Base-by-base conservation (phyloP, 768 basidiomycete species). In the Amanita muscaria region DNA sequence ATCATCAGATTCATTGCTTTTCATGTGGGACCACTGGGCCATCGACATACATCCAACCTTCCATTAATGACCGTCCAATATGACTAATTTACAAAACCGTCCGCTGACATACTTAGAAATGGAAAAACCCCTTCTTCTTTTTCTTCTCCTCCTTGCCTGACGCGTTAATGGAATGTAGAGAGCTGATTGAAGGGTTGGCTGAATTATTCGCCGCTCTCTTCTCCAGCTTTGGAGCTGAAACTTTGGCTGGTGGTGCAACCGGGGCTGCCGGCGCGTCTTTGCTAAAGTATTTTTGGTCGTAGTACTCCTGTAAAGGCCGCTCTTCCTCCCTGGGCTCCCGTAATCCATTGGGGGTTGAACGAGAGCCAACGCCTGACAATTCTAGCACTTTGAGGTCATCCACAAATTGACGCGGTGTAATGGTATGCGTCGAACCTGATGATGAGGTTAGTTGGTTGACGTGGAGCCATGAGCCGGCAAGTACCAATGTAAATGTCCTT, bases 401-500 rank as follows among this genome's bases (percentile, higher is more conserved):
- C 38, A 93, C 66, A 58, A 96, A 94, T 21, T 78, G 68, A 27
- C 81, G 79, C 2, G 96, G 93, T 1, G 88, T 91, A 43, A 82
- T 54, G 7, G 80, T 68, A 59, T 98, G 91, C 4, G 91, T 93
- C 3, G 96, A 94, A 21, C 96, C 94, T 94, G 23, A n/a, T 12
- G 27, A 24, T 10, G 15, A 22, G 21, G 32, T 31, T 23, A 21
- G 11, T 31, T 4, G 31, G 16, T 22, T n/a, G n/a, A n/a, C n/a
- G n/a, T n/a, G n/a, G n/a, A n/a, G 15, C 12, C 12, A 18, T 42
- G 22, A 40, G 5, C 19, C 3, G 14, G 9, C 1, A 29, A 53
- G 50, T 53, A 94, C 94, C 96, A 46, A 99, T 87, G 62, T 80
- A 87, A 42, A 98, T 76, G 54, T 99, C 96, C 62, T 85, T 91